Percentiles rank a stretch among this genome's conserved stretches.
phyloP scores from a whole-genome alignment of 2,329 filamentous ascomycete genomes.

The Pyrenophora graminea region DNA sequence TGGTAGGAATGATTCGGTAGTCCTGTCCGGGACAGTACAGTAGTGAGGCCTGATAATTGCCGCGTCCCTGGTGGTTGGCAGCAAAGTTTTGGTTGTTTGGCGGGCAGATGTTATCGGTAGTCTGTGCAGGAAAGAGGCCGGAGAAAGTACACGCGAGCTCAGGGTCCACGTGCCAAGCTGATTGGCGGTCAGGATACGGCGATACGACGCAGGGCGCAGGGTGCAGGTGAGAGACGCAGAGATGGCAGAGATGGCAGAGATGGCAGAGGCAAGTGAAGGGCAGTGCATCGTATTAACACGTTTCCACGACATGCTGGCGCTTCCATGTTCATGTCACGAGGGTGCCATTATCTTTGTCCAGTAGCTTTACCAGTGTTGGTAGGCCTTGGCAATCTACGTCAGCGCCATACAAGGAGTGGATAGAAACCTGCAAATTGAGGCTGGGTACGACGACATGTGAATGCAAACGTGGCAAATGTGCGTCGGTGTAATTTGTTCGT shows the following conservation, averaged over 20 bases:
- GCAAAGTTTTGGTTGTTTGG: slow-evolving; percentile 15
- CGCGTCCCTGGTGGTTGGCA: slow-evolving; percentile 20
- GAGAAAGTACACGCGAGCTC: slow-evolving; percentile 19
- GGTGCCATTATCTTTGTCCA: slow-evolving; percentile 1
- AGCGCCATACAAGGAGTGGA: slow-evolving; percentile 2
- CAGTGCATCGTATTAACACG: neutral
- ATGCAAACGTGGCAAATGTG: neutral
- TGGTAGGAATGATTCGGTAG: neutral
- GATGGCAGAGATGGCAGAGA: neutral
- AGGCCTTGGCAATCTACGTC: slow-evolving; percentile 26
- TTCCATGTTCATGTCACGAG: neutral
- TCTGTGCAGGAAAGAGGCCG: slow-evolving; percentile 5
- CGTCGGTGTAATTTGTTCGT: neutral
- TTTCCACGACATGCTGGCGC: slow-evolving; percentile 1
- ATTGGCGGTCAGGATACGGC: slow-evolving; percentile 25
- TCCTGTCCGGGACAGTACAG: slow-evolving; percentile 1
- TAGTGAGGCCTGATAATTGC: slow-evolving; percentile 14
- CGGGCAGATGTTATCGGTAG: slow-evolving; percentile 19
- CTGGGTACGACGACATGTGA: neutral
- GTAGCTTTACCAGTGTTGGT: slow-evolving; percentile 7
- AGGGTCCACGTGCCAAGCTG: slow-evolving; percentile 39
- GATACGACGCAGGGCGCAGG: slow-evolving; percentile 2
- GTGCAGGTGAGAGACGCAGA: neutral
- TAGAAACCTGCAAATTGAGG: slow-evolving; percentile 19
- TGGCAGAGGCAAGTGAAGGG: neutral